These are phyloP conservation scores for Pulveroboletus sp. DNA, from an alignment of 768 basidiomycete genomes.

Conservation along the genomic window DNA sequence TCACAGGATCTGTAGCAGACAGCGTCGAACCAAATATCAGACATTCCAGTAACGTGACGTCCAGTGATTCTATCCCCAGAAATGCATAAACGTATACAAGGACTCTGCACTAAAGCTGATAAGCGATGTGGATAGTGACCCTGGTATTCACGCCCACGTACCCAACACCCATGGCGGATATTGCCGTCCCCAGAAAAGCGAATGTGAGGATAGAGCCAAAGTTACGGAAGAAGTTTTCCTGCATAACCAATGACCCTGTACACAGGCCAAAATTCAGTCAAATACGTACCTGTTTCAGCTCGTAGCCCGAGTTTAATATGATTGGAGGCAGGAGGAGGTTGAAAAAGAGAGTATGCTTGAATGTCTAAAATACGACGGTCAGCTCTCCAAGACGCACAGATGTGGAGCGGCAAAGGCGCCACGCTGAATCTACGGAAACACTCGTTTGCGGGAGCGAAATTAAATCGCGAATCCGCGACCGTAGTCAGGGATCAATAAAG, in stretches of 20 bases:
- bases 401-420: not conserved
- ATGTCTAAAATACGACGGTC: conserved; percentile 54
- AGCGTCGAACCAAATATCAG: conserved; percentile 94
- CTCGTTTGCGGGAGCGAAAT: not conserved
- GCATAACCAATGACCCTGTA: conserved; percentile 5
- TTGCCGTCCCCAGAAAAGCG: conserved; percentile 93
- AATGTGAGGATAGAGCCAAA: conserved; percentile 94
- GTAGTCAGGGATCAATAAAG: not conserved
- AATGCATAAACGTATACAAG: conserved; percentile 94
- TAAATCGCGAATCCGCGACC: not conserved
- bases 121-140: conserved; percentile 25
- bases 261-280: not conserved
- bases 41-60: conserved; percentile 86
- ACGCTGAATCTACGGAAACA: not conserved
- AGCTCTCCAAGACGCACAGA: not conserved
- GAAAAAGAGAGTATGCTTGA: conserved; percentile 96
- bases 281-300: conserved; percentile 80
- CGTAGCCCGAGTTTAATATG: conserved; percentile 96
- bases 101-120: conserved; percentile 61
- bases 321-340: conserved; percentile 97
- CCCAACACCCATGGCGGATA: conserved; percentile 95
- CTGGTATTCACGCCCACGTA: conserved; percentile 37
- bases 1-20: conserved; percentile 96
- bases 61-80: conserved; percentile 84
- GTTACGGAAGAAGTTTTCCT: conserved; percentile 99